phyloP scores from a whole-genome alignment of 2,329 filamentous ascomycete species.

The Moelleriella libera region DNA sequence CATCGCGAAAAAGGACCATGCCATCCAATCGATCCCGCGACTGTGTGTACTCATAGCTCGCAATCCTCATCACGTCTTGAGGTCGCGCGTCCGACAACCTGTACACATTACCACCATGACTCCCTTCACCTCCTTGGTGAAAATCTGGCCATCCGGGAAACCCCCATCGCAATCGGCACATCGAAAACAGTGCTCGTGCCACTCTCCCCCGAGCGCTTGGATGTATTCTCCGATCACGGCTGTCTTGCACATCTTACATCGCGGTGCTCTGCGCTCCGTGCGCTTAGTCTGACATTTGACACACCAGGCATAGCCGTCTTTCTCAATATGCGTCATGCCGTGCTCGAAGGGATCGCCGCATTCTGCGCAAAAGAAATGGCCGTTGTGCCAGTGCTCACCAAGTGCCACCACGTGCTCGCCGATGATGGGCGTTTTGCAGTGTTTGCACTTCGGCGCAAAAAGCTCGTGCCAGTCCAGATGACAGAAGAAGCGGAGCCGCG shows the following conservation, averaged over 20 bases:
- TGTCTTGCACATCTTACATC: constrained; percentile 72
- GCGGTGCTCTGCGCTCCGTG: constrained; percentile 74
- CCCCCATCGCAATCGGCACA: constrained; percentile 50
- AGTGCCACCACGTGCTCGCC: constrained; percentile 90
- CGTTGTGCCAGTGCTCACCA: constrained; percentile 90
- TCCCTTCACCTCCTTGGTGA: constrained; percentile 38
- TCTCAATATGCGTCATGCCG: constrained; percentile 65
- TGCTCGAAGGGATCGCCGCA: constrained; percentile 87
- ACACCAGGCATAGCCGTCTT: constrained; percentile 97
- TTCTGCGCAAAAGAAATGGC: constrained; percentile 98
- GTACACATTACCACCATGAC: constrained; percentile 45
- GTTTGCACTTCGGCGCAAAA: constrained; percentile 85
- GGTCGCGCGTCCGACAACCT: constrained; percentile 42
- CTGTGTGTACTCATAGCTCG: too few relatives aligned
- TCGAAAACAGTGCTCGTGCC: constrained; percentile 86
- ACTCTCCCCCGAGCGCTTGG: constrained; percentile 77
- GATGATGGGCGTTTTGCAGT: constrained; percentile 91
- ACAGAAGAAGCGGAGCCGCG: constrained; percentile 75
- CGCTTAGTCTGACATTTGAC: constrained; percentile 83
- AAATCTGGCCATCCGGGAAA: constrained; percentile 52
- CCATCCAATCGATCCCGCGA: too few relatives aligned
- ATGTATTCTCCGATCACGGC: constrained; percentile 86
- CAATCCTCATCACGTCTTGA: constrained; percentile 30
- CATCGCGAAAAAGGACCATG: too few relatives aligned
- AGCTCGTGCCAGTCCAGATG: constrained; percentile 97